Conservation (phyloP, 2,329 filamentous ascomycete genomes). For the Fusarium sp. region DNA sequence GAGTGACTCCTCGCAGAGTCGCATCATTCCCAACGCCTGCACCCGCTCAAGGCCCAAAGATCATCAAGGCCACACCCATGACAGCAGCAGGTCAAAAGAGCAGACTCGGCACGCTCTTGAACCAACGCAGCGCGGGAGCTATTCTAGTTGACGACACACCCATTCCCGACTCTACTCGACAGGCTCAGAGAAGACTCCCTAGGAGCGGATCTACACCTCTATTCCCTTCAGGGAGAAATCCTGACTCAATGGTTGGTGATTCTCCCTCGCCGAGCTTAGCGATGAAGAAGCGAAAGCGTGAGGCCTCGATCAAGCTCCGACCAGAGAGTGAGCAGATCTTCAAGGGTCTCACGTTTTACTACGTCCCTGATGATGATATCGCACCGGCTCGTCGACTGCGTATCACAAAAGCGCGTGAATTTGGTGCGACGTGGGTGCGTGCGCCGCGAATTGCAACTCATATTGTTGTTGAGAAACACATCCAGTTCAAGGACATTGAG, state of each 20-base stretch:
- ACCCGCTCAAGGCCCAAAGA: constrained; percentile 9
- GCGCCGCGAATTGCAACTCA: constrained; percentile 76
- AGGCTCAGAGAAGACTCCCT: constrained; percentile 31
- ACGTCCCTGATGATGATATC: constrained; percentile 84
- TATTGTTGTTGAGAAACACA: constrained; percentile 79
- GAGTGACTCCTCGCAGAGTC: constrained; percentile 39
- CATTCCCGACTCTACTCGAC: constrained; percentile 47
- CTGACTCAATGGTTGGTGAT: constrained; percentile 22
- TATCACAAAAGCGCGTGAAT: constrained; percentile 80
- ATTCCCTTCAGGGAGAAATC: constrained; percentile 35
- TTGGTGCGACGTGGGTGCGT: constrained; percentile 79
- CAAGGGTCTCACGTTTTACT: constrained; percentile 74
- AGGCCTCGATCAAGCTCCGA: constrained; percentile 58
- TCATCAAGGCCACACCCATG: constrained; percentile 53
- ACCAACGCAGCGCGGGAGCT: constrained; percentile 36
- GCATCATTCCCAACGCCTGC: constrained; percentile 35
- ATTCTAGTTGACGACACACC: constrained; percentile 49
- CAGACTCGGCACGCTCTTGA: constrained; percentile 36
- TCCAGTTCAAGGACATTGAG: constrained; percentile 75
- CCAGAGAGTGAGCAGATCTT: constrained; percentile 71
- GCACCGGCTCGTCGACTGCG: constrained; percentile 75
- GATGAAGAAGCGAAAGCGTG: constrained; percentile 63
- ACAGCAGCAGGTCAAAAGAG: constrained; percentile 40
- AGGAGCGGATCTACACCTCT: constrained; percentile 53
- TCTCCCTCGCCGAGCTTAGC: constrained; percentile 46